Percentiles rank a stretch among this genome's conserved stretches.
These are phyloP conservation scores for Coemansia asiatica DNA, from an alignment of 192 early-diverging fungal genomes.

Conservation along the genomic window DNA sequence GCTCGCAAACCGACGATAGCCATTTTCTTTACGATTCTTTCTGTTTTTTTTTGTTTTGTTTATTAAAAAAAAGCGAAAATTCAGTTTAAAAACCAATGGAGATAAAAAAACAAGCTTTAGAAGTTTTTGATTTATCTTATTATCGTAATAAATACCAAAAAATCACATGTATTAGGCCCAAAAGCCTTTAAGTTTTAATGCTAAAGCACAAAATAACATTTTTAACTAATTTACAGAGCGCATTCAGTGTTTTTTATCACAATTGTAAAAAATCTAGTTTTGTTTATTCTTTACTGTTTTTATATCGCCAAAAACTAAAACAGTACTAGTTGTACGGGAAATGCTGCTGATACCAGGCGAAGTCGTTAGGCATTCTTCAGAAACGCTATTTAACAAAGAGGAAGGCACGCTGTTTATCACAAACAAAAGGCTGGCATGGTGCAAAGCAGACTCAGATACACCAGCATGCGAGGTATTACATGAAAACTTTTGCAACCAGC, in stretches of 20 bases:
- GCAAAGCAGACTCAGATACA: slow-evolving; percentile 42
- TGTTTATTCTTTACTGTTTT: background rate
- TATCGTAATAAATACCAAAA: too few relatives aligned
- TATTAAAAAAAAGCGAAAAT: too few relatives aligned
- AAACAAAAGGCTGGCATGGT: slow-evolving; percentile 61
- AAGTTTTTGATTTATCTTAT: too few relatives aligned
- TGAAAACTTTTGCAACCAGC: slow-evolving; percentile 35
- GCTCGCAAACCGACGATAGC: slow-evolving; percentile 17
- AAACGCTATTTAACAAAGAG: slow-evolving; percentile 30
- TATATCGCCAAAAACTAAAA: background rate
- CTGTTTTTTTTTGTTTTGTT: background rate
- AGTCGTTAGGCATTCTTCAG: slow-evolving; percentile 31
- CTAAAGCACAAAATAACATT: too few relatives aligned
- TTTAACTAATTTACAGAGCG: too few relatives aligned
- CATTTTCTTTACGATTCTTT: too few relatives aligned
- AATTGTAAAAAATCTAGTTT: background rate
- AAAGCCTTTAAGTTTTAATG: too few relatives aligned
- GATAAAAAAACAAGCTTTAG: slow-evolving; percentile 2
- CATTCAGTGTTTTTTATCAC: too few relatives aligned
- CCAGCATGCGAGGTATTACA: slow-evolving; percentile 55
- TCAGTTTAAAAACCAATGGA: too few relatives aligned
- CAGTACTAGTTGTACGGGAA: background rate
- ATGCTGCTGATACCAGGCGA: slow-evolving; percentile 39
- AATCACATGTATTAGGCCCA: too few relatives aligned
- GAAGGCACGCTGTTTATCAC: slow-evolving; percentile 56